These are phyloP conservation scores for Mycena rosella DNA, from an alignment of 768 basidiomycete species.

Conservation along the genomic window DNA sequence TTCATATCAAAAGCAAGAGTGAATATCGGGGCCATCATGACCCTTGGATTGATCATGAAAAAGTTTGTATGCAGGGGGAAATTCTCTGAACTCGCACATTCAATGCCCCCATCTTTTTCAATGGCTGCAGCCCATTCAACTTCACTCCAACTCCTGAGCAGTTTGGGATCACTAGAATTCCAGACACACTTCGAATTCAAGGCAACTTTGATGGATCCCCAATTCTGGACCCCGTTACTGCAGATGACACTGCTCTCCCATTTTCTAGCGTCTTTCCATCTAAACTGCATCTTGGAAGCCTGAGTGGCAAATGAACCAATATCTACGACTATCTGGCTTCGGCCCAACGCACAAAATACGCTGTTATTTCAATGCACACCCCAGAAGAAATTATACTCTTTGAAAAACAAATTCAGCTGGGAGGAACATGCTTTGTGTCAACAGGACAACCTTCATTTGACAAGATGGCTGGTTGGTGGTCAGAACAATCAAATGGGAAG, in stretches of 20 bases:
- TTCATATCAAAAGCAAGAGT: slow-evolving; percentile 17
- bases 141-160: slow-evolving; percentile 17
- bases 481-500: slow-evolving; percentile 25
- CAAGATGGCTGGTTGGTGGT: slow-evolving; percentile 28
- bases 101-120: slow-evolving; percentile 1
- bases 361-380: slow-evolving; percentile 14
- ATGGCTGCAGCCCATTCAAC: slow-evolving; percentile 5
- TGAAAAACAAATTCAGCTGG: not conserved
- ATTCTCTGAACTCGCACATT: slow-evolving; percentile 11
- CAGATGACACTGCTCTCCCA: not conserved
- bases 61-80: not conserved
- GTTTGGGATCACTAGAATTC: slow-evolving; percentile 36
- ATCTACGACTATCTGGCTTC: slow-evolving; percentile 15
- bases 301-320: not conserved
- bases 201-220: not conserved
- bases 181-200: slow-evolving; percentile 12
- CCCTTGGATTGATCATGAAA: slow-evolving; percentile 34
- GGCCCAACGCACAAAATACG: slow-evolving; percentile 23
- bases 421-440: slow-evolving; percentile 1
- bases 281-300: not conserved
- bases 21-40: slow-evolving; percentile 37
- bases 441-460: slow-evolving; percentile 16
- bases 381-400: slow-evolving; percentile 1
- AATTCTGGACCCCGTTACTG: slow-evolving; percentile 1
- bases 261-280: not conserved